Base-by-base conservation (phyloP, 163 green algal species). In the Botryococcus braunii region DNA sequence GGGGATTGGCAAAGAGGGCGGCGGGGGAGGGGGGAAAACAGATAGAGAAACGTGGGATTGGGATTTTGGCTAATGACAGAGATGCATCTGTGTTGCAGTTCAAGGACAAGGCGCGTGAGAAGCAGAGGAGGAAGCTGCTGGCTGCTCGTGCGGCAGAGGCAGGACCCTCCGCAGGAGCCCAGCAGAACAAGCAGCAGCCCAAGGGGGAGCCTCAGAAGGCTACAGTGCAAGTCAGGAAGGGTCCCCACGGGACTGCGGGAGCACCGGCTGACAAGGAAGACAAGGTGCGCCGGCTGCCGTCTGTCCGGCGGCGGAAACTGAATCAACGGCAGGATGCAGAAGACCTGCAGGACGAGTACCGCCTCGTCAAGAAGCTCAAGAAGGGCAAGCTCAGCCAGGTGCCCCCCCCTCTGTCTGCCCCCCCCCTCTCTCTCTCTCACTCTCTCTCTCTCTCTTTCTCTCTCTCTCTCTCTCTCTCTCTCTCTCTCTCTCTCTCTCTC, bases 301-400 rank as follows among this genome's bases (percentile, higher is more conserved):
- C 87, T 4, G 80, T 81, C 5, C 94, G 94, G 78, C 77, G 90
- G 49, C 79, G 87, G 17, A 76, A 83, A 67, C 63, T 90, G 70
- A 80, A 91, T 67, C 34, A 70, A 8, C 74, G 73, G 1, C 78
- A 95, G 32, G 91, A 97, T 55, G 37, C 83, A 21, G 77, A 80
- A 23, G 85, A 95, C 39, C 66, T 98, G 29, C 61, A 87, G 0
- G 68, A 81, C 8, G 92, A 97, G 36, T 96, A 96, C 77, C 69
- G 67, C n/a, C 76, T 92, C 69, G 77, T 95, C 29, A 85, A 83
- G 47, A 95, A 95, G 73, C 64, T 95, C 13, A 96, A 96, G 69
- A 84, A 83, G 65, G 91, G 91, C 4, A 90, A 90, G 58, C 90
- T 96, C 2, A 86, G 66, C 3, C 76, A 94, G 74, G 77, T 78